A percentile compares a stretch with the other conserved stretches of the same genome.
These are phyloP conservation scores for Neofusicoccum umdonicola DNA, from an alignment of 2,329 filamentous ascomycete species.

Conservation along the genomic window DNA sequence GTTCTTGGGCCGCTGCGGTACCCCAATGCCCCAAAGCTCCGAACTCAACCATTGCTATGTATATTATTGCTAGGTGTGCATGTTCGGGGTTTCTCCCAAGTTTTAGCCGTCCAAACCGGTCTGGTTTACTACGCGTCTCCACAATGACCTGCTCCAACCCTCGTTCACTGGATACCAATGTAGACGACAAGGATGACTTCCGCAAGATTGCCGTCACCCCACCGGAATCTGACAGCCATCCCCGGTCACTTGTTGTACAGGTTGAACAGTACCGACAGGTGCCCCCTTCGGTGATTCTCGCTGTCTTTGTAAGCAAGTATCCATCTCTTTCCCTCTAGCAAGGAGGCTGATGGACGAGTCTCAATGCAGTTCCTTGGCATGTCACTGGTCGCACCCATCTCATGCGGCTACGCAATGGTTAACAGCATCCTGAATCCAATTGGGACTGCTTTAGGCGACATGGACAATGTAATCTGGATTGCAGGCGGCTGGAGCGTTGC, in stretches of 20 bases:
- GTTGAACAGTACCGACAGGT: neutral
- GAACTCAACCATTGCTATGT: neutral
- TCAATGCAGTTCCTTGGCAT: slow-evolving; percentile 22
- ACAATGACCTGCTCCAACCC: neutral
- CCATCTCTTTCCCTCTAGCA: neutral
- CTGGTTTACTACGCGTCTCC: neutral
- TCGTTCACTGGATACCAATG: neutral
- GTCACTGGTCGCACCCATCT: slow-evolving; percentile 25
- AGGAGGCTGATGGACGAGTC: neutral
- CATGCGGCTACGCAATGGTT: slow-evolving; percentile 23
- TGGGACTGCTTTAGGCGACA: slow-evolving; percentile 20
- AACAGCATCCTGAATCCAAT: slow-evolving; percentile 23
- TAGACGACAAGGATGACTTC: neutral
- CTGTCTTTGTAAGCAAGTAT: neutral
- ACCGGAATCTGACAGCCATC: neutral
- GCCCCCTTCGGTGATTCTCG: neutral
- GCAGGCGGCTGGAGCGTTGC: slow-evolving; percentile 28
- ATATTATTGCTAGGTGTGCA: neutral
- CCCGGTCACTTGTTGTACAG: neutral
- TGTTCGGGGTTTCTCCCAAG: neutral
- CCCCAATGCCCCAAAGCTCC: neutral
- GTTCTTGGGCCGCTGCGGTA: neutral
- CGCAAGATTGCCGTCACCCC: neutral
- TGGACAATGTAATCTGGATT: slow-evolving; percentile 26
- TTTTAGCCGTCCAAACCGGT: neutral